Conservation (phyloP, 306 rosid species). For the Malus asiatica region DNA sequence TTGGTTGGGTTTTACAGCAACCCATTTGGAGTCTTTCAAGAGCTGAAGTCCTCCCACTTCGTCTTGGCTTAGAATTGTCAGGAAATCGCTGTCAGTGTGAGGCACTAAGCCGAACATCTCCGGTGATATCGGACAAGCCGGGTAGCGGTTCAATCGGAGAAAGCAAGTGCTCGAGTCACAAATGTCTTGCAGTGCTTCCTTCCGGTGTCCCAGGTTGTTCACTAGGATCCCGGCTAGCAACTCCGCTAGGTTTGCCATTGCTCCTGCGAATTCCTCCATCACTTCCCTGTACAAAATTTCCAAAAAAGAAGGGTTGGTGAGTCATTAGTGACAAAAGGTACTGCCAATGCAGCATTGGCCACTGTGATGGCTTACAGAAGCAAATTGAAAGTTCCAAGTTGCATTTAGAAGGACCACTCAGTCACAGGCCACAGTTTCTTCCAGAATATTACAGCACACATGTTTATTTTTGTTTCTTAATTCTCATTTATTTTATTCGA, state of each 20-base stretch:
- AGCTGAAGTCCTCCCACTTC: constrained; percentile 87
- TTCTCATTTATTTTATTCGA: background rate
- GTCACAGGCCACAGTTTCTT: background rate
- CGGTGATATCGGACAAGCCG: constrained; percentile 48
- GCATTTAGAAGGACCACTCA: background rate
- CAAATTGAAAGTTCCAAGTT: background rate
- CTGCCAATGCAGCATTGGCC: background rate
- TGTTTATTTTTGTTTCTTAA: no score
- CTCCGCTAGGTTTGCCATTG: constrained; percentile 62
- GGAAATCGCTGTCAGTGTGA: constrained; percentile 91
- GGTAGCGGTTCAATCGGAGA: constrained; percentile 79
- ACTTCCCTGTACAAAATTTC: constrained; percentile 39
- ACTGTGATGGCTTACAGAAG: background rate
- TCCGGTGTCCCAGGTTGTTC: constrained; percentile 48
- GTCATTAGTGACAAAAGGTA: background rate
- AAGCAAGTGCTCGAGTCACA: constrained; percentile 75
- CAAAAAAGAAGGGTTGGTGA: background rate
- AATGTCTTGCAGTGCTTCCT: constrained; percentile 41
- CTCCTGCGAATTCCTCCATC: constrained; percentile 65
- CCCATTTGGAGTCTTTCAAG: constrained; percentile 87
- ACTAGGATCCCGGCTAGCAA: constrained; percentile 60
- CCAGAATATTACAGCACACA: background rate
- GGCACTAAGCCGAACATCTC: constrained; percentile 72
- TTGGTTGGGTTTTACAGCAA: constrained; percentile 75
- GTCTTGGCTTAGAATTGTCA: constrained; percentile 79